Conservation (phyloP, 2,329 filamentous ascomycete species). For the Calonectria fujianensis region DNA sequence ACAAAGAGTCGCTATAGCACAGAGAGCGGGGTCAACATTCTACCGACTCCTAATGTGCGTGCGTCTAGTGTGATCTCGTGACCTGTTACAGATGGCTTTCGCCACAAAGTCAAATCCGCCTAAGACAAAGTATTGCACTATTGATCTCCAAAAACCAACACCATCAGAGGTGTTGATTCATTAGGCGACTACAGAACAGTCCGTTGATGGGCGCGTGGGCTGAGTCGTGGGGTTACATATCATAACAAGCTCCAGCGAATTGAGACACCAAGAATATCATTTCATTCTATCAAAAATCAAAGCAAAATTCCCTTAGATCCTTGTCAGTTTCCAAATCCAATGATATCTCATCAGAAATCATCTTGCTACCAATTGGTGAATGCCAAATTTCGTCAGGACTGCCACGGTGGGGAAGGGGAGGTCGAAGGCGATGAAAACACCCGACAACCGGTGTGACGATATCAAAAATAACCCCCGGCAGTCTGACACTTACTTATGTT, state of each 20-base stretch:
- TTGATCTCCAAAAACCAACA: background rate
- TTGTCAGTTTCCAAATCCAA: background rate
- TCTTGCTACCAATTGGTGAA: background rate
- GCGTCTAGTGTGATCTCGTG: conserved; percentile 1
- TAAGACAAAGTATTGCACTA: background rate
- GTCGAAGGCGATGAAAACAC: background rate
- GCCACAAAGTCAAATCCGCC: background rate
- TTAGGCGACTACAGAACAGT: background rate
- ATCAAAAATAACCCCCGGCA: no score
- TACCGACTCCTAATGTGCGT: background rate
- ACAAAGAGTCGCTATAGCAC: background rate
- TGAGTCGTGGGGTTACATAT: background rate
- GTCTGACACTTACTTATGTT: background rate
- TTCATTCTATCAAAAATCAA: background rate
- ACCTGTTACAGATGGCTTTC: background rate
- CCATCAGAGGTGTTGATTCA: background rate
- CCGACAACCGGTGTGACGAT: background rate
- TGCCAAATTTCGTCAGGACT: background rate
- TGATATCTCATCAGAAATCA: background rate
- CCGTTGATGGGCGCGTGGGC: background rate
- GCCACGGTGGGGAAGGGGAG: background rate
- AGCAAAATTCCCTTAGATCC: background rate
- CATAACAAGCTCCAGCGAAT: background rate
- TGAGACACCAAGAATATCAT: background rate
- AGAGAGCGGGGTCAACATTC: background rate